These are phyloP conservation scores for Colletotrichum scovillei DNA, from an alignment of 2,329 filamentous ascomycete species.

Conservation along the genomic window DNA sequence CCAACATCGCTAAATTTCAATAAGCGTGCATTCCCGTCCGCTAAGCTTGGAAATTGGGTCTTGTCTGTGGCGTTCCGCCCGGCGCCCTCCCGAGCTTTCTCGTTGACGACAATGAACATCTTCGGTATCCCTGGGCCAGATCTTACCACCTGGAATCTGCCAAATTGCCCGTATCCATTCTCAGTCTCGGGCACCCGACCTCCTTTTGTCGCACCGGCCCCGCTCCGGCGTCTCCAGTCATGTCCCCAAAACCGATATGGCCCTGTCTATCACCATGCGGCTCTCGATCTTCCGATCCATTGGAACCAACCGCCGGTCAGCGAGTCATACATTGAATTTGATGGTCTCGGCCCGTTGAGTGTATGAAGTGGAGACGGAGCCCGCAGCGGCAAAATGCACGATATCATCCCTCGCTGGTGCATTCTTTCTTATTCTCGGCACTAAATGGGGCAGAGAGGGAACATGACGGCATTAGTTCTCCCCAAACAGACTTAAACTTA, in stretches of 20 bases:
- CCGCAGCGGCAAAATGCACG: constrained; percentile 6
- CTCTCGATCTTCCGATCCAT: constrained; percentile 1
- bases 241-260: background rate
- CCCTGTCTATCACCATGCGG: constrained; percentile 30
- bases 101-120: constrained; percentile 13
- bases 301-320: background rate
- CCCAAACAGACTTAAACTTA: background rate
- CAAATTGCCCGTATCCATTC: background rate
- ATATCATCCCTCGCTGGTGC: constrained; percentile 8
- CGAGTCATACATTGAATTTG: constrained; percentile 1
- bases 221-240: background rate
- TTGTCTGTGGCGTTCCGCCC: constrained; percentile 18
- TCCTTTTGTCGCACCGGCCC: background rate
- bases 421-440: constrained; percentile 17
- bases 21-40: constrained; percentile 10
- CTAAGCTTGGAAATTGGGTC: constrained; percentile 12
- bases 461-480: background rate
- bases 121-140: constrained; percentile 2
- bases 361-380: background rate
- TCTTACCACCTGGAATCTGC: background rate
- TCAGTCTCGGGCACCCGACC: background rate
- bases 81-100: constrained; percentile 16
- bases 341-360: constrained; percentile 15
- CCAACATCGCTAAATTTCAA: background rate
- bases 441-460: background rate